Percentiles rank a stretch among this genome's conserved stretches.
Conservation (phyloP, 306 rosid species). For the Malus sylvestris region DNA sequence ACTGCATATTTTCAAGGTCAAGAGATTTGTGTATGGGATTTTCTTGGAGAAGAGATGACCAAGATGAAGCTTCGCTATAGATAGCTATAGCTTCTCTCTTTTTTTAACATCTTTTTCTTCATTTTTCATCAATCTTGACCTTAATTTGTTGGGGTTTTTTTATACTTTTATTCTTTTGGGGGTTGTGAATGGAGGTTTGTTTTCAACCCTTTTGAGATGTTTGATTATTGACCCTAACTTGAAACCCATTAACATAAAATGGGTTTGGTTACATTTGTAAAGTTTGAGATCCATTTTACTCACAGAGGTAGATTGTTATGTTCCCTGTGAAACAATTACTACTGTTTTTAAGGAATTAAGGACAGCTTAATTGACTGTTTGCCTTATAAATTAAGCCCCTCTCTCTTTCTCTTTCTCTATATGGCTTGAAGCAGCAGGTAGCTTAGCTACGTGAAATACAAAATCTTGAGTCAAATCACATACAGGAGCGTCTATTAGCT, state of each 20-base stretch:
- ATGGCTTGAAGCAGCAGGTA: no score
- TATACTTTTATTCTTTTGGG: slow-evolving; percentile 9
- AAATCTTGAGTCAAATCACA: no score
- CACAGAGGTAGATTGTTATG: slow-evolving; percentile 24
- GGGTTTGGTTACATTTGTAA: slow-evolving; percentile 41
- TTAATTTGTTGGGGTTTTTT: neutral
- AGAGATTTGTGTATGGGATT: slow-evolving; percentile 21
- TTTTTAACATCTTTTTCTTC: slow-evolving; percentile 42
- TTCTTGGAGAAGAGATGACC: slow-evolving; percentile 25
- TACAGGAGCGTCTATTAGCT: no score
- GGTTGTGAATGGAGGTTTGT: neutral
- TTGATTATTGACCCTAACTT: slow-evolving; percentile 37
- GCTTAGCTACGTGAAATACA: no score
- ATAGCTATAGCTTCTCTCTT: slow-evolving; percentile 41
- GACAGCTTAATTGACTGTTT: slow-evolving; percentile 1
- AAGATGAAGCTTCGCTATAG: slow-evolving; percentile 38
- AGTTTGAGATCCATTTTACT: slow-evolving; percentile 37
- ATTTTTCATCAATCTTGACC: slow-evolving; percentile 16
- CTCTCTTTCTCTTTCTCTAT: no score
- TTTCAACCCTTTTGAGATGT: slow-evolving; percentile 28
- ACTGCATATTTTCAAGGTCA: neutral
- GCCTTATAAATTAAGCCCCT: neutral
- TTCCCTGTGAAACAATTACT: slow-evolving; percentile 41
- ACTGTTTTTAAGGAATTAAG: slow-evolving; percentile 10
- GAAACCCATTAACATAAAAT: slow-evolving; percentile 21